Evolutionary conservation across 495 filamentous ascomycete species (phyloP), one percentile per base, ranked within the genome.

Genomic region (Glutinoglossum americanum): DNA sequence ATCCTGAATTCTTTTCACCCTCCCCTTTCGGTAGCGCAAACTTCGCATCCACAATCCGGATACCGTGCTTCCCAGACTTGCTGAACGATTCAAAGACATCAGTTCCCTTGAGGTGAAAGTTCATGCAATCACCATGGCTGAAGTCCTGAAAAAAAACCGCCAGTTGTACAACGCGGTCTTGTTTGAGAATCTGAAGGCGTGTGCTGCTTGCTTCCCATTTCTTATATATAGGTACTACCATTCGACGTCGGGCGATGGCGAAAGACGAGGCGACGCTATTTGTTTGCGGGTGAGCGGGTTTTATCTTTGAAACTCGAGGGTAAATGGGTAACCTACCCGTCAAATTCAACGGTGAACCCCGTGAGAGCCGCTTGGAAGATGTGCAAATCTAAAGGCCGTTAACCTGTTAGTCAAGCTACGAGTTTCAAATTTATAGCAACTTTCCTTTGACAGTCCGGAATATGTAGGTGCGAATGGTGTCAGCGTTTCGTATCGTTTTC

Each of bases 221-320:
- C 70, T 94, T 93, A 68, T 89, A 80, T 54, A 90, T 86, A 0
- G 85, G 86, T n/a, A 90, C 84, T 25, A 92, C 82, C 77, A 84
- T 87, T 59, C 85, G 78, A 47, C 85, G 78, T n/a, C 87, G 84
- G 1, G 87, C 81, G 57, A 94, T 92, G 59, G 81, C 77, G 62
- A 93, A 87, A 3, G 76, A 80, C 0, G 77, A 71, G 10, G 83
- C 87, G 47, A 83, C 68, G 37, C 81, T 74, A 55, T 61, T 30
- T 48, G 17, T 44, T 54, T 4, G 63, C 32, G 13, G 47, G 26
- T 25, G 21, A 51, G 26, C 8, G n/a, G n/a, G 25, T 23, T 9
- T 21, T 15, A 33, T 15, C n/a, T 32, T 3, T 21, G 55, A 27
- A 10, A 13, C 39, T 39, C n/a, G 15, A 51, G 33, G 15, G 33